phyloP scores from a whole-genome alignment of 345 rosid species.

The Camelina hispida region DNA sequence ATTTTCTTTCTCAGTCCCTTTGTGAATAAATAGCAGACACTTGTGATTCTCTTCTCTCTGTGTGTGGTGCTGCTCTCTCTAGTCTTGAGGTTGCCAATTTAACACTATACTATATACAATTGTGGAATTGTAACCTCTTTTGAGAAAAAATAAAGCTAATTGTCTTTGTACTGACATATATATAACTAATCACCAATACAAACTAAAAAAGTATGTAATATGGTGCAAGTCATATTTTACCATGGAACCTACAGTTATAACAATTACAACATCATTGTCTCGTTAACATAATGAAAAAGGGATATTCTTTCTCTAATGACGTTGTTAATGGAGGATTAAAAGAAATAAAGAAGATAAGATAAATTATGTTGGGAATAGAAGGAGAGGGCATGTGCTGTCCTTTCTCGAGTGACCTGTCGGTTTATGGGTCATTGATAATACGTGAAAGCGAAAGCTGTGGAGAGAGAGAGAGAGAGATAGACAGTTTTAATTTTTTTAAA shows the following conservation, averaged over 20 bases:
- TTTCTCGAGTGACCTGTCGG: constrained; percentile 45
- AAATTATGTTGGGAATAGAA: constrained; percentile 25
- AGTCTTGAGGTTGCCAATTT: background rate
- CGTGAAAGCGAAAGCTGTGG: constrained; percentile 46
- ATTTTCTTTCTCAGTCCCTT: background rate
- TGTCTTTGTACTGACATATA: too few relatives aligned
- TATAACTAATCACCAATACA: too few relatives aligned
- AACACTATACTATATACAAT: background rate
- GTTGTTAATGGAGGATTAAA: constrained; percentile 9
- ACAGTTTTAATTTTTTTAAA: too few relatives aligned
- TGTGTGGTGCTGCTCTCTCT: background rate
- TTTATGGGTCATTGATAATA: constrained; percentile 46
- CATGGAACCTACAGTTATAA: too few relatives aligned
- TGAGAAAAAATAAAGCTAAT: too few relatives aligned
- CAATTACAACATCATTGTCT: background rate
- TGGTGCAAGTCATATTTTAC: too few relatives aligned
- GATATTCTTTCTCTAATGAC: background rate
- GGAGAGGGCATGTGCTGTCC: constrained; percentile 43
- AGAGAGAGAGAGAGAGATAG: constrained; percentile 8
- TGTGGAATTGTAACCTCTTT: background rate
- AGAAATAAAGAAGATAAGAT: constrained; percentile 37
- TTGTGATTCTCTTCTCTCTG: background rate
- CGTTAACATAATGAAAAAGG: background rate
- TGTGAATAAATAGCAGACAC: constrained; percentile 29
- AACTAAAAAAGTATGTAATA: too few relatives aligned